These are phyloP conservation scores for Ogataea paraovalis DNA, from an alignment of 805 yeast species.

Conservation along the genomic window DNA sequence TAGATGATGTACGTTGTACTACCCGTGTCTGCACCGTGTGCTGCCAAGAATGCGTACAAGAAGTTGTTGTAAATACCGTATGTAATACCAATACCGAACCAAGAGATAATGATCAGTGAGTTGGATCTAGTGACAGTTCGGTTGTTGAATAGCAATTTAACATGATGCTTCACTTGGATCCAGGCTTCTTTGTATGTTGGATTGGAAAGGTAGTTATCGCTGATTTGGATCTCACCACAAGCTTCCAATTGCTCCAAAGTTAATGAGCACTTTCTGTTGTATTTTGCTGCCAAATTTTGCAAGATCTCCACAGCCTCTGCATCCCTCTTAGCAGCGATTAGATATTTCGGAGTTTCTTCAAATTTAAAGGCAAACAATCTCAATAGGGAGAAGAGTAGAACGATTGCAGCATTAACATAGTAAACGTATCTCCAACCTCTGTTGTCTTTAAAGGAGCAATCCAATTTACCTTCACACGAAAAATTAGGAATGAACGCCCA, in stretches of 20 bases:
- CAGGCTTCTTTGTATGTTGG: neutral
- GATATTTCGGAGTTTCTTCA: slow-evolving; percentile 33
- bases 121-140: slow-evolving; percentile 36
- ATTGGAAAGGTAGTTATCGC: slow-evolving; percentile 11
- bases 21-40: slow-evolving; percentile 43
- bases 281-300: slow-evolving; percentile 39
- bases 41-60: slow-evolving; percentile 42
- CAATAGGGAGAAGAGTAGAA: slow-evolving; percentile 39
- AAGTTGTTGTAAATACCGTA: slow-evolving; percentile 48
- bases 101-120: slow-evolving; percentile 39
- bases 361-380: slow-evolving; percentile 39
- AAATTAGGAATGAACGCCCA: slow-evolving; percentile 47
- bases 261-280: slow-evolving; percentile 34
- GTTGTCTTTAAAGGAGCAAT: slow-evolving; percentile 40
- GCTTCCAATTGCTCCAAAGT: slow-evolving; percentile 38
- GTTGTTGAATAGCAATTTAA: slow-evolving; percentile 41
- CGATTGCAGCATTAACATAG: slow-evolving; percentile 45
- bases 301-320: slow-evolving; percentile 39
- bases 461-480: slow-evolving; percentile 37
- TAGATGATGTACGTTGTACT: slow-evolving; percentile 33
- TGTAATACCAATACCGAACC: slow-evolving; percentile 51
- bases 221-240: slow-evolving; percentile 32
- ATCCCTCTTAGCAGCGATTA: slow-evolving; percentile 37
- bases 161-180: slow-evolving; percentile 26
- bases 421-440: slow-evolving; percentile 55